Evolutionary conservation across 441 rosid genomes (phyloP), one percentile per base, ranked within the genome.

Genomic region (Euphorbia celastroides): DNA sequence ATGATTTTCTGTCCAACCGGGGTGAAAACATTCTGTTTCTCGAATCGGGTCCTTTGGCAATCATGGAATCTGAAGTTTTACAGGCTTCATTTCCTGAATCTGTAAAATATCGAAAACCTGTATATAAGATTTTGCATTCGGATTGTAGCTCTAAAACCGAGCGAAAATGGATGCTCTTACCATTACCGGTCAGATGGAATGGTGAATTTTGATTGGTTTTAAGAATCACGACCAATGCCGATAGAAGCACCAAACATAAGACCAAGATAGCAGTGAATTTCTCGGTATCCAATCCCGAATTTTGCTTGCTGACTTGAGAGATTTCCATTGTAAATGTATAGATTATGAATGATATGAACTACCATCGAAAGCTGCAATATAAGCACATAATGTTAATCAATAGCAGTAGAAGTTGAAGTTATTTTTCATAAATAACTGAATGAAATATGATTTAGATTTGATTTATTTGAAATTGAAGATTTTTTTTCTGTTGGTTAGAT

Each of bases 1-100:
- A 75, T 26, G 79, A 59, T 41, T 36, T 17, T 62, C 66, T 44
- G 50, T 67, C 74, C 19, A 36, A 25, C 61, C 57, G 74, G 0
- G 69, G 51, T 25, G 74, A 41, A 3, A 31, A 8, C 5, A 74
- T 38, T 60, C 58, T 54, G 4, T 31, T 57, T 57, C 20, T 25
- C 12, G 73, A 62, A 31, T 46, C 50, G 56, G 64, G 28, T 31
- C 8, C 51, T 11, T 64, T 26, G 7, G 13, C 57, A 57, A 14
- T 7, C 51, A 4, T 60, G 13, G 61, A 42, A 58, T 14, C 25
- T 36, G 23, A 16, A 57, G 28, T 38, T 52, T 34, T 36, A 46
- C 58, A 23, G 5, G 62, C 28, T 52, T 64, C 26, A 19, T 20
- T 32, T 57, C 3, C 27, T 26, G 60, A 27, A 25, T 5, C 74